Conservation (phyloP, 2,329 filamentous ascomycete species). For the Phyllosticta citriasiana region DNA sequence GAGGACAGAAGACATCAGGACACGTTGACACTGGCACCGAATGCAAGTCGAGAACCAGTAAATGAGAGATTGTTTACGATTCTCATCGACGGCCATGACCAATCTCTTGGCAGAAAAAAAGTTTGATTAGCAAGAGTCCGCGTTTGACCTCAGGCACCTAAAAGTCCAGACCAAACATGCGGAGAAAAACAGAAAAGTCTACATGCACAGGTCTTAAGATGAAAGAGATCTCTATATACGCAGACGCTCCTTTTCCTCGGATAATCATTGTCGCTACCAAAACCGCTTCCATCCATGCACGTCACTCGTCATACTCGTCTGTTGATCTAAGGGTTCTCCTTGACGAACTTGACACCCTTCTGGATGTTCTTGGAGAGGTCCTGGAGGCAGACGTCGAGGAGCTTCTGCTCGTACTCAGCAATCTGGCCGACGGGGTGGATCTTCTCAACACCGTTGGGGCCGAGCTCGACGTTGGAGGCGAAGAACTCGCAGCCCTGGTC, state of each 20-base stretch:
- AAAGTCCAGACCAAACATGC: background rate
- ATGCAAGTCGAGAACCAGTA: no score
- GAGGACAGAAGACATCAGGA: no score
- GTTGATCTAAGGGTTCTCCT: slow-evolving; percentile 40
- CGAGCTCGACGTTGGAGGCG: slow-evolving; percentile 87
- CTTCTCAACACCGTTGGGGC: slow-evolving; percentile 91
- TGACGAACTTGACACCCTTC: slow-evolving; percentile 68
- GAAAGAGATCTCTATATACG: background rate
- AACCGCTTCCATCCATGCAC: background rate
- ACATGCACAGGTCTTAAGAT: background rate
- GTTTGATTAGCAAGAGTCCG: background rate
- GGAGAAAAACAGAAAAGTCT: background rate
- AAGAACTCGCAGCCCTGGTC: slow-evolving; percentile 98
- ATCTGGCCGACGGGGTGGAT: slow-evolving; percentile 80
- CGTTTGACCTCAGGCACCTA: background rate
- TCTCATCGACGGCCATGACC: background rate
- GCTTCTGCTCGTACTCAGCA: slow-evolving; percentile 76
- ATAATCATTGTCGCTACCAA: background rate
- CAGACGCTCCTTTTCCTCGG: background rate
- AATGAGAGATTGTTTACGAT: background rate
- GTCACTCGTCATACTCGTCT: background rate
- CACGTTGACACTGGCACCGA: no score
- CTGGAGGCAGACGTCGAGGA: slow-evolving; percentile 72
- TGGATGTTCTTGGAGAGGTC: slow-evolving; percentile 91
- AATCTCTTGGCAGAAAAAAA: background rate